Evolutionary conservation across 805 yeast species (phyloP).

Genomic region (Blastobotrys parvus): DNA sequence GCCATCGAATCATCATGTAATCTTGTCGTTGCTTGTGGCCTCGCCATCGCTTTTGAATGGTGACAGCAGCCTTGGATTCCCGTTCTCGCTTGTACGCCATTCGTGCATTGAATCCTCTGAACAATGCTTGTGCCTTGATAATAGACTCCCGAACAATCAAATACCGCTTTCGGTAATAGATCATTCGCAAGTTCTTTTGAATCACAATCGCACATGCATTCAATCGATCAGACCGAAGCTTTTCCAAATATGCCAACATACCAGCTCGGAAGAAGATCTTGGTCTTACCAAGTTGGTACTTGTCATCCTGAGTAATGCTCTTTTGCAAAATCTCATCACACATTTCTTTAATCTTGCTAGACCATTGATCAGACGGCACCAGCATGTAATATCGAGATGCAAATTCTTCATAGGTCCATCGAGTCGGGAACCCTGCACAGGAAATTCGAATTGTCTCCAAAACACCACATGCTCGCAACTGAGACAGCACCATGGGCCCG

Average conservation of each 20-base stretch:
- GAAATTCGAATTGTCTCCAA: slow-evolving; percentile 92
- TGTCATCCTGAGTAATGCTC: slow-evolving; percentile 48
- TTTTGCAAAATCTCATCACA: slow-evolving; percentile 59
- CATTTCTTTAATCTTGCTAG: slow-evolving; percentile 49
- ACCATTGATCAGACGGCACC: slow-evolving; percentile 64
- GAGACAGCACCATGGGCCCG: slow-evolving; percentile 89
- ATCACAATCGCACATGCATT: slow-evolving; percentile 71
- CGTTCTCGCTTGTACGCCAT: slow-evolving; percentile 39
- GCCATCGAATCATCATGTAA: slow-evolving; percentile 42
- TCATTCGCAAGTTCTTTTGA: slow-evolving; percentile 72
- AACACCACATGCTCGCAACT: slow-evolving; percentile 97
- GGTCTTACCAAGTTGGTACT: slow-evolving; percentile 85
- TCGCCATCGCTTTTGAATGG: slow-evolving; percentile 57
- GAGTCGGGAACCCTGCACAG: slow-evolving; percentile 95
- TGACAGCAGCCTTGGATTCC: slow-evolving; percentile 54
- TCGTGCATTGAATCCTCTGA: slow-evolving; percentile 60
- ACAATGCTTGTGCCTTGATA: slow-evolving; percentile 46
- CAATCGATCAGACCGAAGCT: slow-evolving; percentile 70
- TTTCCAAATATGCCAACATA: slow-evolving; percentile 85
- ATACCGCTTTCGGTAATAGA: slow-evolving; percentile 54
- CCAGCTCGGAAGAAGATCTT: slow-evolving; percentile 96
- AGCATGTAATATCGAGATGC: slow-evolving; percentile 82
- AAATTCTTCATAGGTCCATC: slow-evolving; percentile 93
- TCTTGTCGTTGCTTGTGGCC: slow-evolving; percentile 38
- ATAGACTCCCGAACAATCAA: slow-evolving; percentile 47